phyloP scores from a whole-genome alignment of 78 protist species.

The Speleostelium caveatum region DNA sequence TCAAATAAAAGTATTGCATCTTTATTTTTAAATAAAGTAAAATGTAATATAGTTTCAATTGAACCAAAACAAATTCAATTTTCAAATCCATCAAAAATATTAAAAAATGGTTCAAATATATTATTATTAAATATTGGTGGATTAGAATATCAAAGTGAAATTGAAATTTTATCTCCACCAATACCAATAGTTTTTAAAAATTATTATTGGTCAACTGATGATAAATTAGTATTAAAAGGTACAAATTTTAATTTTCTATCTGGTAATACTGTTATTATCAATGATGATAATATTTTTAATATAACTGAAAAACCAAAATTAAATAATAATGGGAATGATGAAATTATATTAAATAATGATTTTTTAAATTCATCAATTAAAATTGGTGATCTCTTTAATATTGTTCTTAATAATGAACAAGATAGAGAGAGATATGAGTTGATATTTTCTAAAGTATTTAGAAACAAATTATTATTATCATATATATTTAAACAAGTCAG shows the following conservation, averaged over 20 bases:
- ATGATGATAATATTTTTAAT: not conserved
- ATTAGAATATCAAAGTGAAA: not conserved
- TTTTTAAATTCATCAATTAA: not conserved
- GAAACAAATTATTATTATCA: not conserved
- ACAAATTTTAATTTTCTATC: not conserved
- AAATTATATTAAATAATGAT: not conserved
- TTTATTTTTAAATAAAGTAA: not conserved
- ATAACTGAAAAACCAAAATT: not conserved
- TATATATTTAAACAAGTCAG: not conserved
- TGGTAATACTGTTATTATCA: not conserved
- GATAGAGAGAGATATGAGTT: not conserved
- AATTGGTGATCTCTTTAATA: not conserved
- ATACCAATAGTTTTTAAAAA: not conserved
- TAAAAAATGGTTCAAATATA: no score
- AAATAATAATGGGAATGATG: not conserved
- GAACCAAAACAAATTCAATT: not conserved
- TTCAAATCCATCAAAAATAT: not conserved
- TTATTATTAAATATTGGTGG: not conserved
- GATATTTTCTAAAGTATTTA: not conserved
- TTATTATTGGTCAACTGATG: not conserved
- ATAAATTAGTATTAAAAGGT: not conserved
- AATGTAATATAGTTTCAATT: not conserved
- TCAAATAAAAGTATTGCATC: not conserved
- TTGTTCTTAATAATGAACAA: not conserved
- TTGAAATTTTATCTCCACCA: not conserved